A percentile compares a stretch with the other conserved stretches of the same genome.
These are phyloP conservation scores for Parathielavia appendiculata DNA, from an alignment of 495 filamentous ascomycete species.

Conservation along the genomic window DNA sequence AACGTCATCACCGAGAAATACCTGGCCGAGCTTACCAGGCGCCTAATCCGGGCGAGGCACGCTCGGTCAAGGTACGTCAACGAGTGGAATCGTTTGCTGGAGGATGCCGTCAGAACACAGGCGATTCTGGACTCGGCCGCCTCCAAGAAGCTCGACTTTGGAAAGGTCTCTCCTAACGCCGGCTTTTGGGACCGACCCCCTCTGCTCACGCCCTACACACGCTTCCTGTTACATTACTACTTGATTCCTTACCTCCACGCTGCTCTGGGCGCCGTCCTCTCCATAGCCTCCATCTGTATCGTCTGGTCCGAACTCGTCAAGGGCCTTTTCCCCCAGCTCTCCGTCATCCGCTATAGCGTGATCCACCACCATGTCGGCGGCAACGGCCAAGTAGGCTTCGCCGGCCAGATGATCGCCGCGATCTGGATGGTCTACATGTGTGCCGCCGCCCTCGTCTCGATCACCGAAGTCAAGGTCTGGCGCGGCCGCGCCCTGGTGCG, in stretches of 20 bases:
- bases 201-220: slow-evolving; percentile 78
- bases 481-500: slow-evolving; percentile 84
- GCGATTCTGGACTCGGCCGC: slow-evolving; percentile 77
- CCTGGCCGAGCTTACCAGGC: slow-evolving; percentile 79
- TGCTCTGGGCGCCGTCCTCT: slow-evolving; percentile 57
- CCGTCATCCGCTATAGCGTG: slow-evolving; percentile 78
- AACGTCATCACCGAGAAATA: slow-evolving; percentile 89
- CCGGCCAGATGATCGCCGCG: slow-evolving; percentile 75
- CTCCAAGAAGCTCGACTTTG: slow-evolving; percentile 75
- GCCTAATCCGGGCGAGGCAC: slow-evolving; percentile 74
- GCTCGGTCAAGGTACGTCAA: slow-evolving; percentile 73
- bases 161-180: slow-evolving; percentile 50
- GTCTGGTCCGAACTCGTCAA: slow-evolving; percentile 92
- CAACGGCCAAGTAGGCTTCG: slow-evolving; percentile 69
- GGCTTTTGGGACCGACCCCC: slow-evolving; percentile 50
- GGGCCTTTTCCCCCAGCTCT: slow-evolving; percentile 64
- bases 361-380: slow-evolving; percentile 66
- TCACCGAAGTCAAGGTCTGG: slow-evolving; percentile 91
- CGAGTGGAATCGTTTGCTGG: slow-evolving; percentile 78
- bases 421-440: slow-evolving; percentile 92
- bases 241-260: slow-evolving; percentile 61
- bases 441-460: slow-evolving; percentile 72
- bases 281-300: slow-evolving; percentile 71
- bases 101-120: slow-evolving; percentile 66
- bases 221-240: slow-evolving; percentile 69